phyloP scores from a whole-genome alignment of 108 stramenopile species.

The Skeletonema marinoi region DNA sequence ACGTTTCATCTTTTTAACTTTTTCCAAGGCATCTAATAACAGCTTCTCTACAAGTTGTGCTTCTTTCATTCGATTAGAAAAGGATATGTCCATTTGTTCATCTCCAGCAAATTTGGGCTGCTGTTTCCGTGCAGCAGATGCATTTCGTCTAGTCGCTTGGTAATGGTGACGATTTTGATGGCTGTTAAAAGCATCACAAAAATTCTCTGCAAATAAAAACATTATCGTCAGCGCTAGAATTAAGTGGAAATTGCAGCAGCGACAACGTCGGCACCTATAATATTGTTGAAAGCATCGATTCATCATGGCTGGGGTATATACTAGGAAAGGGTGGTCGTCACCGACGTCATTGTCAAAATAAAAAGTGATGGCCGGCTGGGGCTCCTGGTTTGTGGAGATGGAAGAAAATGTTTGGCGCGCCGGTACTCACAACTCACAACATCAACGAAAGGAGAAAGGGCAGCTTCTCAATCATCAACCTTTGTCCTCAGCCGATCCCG shows the following conservation, averaged over 20 bases:
- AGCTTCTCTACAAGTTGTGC: constrained; percentile 23
- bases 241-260: neutral
- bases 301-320: neutral
- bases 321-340: too few species aligned
- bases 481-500: too few species aligned
- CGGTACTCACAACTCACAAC: too few species aligned
- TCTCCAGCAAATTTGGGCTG: neutral
- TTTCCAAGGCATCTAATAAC: constrained; percentile 5
- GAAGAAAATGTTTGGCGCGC: too few species aligned
- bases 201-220: neutral
- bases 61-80: constrained; percentile 6
- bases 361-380: too few species aligned
- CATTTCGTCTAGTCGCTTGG: neutral
- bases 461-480: too few species aligned
- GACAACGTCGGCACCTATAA: neutral
- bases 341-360: too few species aligned
- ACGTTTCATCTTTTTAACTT: constrained; percentile 4
- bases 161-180: neutral
- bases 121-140: neutral
- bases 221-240: neutral
- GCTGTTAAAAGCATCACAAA: neutral
- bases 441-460: too few species aligned
- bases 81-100: neutral
- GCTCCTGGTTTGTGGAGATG: too few species aligned
- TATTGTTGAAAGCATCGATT: neutral